Conservation (phyloP, 768 basidiomycete genomes). For the Boletus barrowsii region DNA sequence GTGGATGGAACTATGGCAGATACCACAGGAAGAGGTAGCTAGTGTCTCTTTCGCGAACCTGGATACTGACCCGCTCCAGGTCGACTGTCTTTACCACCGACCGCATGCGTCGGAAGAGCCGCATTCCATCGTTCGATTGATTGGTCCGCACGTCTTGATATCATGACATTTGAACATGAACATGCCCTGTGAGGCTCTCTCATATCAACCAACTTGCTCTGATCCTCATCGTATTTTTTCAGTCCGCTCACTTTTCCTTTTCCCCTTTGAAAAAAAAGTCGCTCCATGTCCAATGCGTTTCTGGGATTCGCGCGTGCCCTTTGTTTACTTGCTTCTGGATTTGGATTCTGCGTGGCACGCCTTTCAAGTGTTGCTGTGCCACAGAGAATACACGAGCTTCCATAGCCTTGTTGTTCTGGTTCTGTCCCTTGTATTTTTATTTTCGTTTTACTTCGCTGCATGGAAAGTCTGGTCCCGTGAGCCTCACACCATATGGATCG, state of each 20-base stretch:
- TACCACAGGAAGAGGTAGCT: constrained; percentile 4
- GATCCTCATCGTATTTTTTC: not conserved
- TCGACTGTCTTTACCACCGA: not conserved
- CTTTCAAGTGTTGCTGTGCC: too few species aligned
- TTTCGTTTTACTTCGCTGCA: too few species aligned
- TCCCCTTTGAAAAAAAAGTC: too few species aligned
- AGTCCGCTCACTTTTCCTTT: too few species aligned
- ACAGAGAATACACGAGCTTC: not conserved
- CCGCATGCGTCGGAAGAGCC: constrained; percentile 8
- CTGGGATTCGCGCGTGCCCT: not conserved
- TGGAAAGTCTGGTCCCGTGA: too few species aligned
- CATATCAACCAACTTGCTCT: not conserved
- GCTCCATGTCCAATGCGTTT: not conserved
- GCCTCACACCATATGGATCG: too few species aligned
- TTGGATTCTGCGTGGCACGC: too few species aligned
- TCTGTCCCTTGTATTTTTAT: not conserved
- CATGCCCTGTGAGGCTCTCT: not conserved
- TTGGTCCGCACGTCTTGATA: not conserved
- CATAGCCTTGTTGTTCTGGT: not conserved
- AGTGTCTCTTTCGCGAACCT: not conserved
- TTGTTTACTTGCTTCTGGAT: not conserved
- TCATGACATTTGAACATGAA: not conserved
- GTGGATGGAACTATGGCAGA: not conserved
- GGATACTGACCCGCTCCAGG: constrained; percentile 2
- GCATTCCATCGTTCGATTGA: constrained; percentile 1